phyloP scores from a whole-genome alignment of 2,329 filamentous ascomycete species.

The Calonectria pseudoreteaudii region DNA sequence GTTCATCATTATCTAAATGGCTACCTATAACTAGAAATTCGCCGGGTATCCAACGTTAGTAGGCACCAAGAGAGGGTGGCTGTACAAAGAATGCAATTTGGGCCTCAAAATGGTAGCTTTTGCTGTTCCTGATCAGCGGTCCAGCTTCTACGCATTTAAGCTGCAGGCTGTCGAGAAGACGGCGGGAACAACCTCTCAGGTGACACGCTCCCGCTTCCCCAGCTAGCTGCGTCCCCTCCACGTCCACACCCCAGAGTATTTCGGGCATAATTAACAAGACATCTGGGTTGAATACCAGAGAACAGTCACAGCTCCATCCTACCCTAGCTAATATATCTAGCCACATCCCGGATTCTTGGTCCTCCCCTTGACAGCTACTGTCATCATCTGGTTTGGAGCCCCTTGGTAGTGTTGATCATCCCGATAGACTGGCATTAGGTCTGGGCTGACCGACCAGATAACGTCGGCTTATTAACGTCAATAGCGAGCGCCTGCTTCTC shows the following conservation, averaged over 20 bases:
- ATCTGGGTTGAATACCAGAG: not conserved
- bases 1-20: not conserved
- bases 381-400: not conserved
- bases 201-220: conserved; percentile 4
- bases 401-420: not conserved
- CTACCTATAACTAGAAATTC: not conserved
- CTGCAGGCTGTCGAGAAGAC: not conserved
- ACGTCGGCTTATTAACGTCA: conserved; percentile 14
- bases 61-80: not conserved
- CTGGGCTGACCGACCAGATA: conserved; percentile 18
- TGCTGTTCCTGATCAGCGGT: not conserved
- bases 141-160: not conserved
- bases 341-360: conserved; percentile 16
- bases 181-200: conserved; percentile 17
- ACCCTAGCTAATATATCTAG: conserved; percentile 7
- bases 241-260: not conserved
- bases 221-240: conserved; percentile 1
- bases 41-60: not conserved
- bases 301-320: not conserved
- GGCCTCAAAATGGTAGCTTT: not conserved
- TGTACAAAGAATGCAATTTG: not conserved
- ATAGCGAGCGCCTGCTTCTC: not conserved
- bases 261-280: not conserved
- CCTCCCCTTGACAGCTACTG: not conserved
- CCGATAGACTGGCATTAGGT: not conserved